Base-by-base conservation (phyloP, 768 basidiomycete species). In the Candolleomyces eurysporus region DNA sequence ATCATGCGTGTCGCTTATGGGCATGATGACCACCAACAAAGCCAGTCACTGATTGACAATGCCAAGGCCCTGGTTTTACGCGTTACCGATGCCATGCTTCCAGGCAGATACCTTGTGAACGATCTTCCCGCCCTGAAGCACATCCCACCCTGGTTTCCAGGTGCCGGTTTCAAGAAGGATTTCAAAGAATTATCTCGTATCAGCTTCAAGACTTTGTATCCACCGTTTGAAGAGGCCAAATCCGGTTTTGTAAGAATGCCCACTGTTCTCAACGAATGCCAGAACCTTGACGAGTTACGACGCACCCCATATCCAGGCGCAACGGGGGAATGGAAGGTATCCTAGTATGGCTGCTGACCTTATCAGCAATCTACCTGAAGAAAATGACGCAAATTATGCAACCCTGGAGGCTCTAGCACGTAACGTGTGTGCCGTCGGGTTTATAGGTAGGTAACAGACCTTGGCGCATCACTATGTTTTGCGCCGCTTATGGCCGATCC, bases 1-100 rank as follows among this genome's bases (percentile, higher is more conserved):
- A 81, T 82, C 42, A 64, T 75, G 3, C 64, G 65, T 4, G 63
- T 70, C 16, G 66, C 67, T 1, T 77, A 77, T 57, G 76, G 76
- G 4, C 61, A 73, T 14, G 43, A 71, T 13, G 61, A 72, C 9
- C 50, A 63, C 5, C 61, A 66, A 8, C 63, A 68, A 17, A 61
- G 76, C 58, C 71, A 77, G 57, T 67, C 68, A 0, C 68, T 72
- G 48, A 62, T 78, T 14, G 36, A 60, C 5, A 17, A 36, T 13
- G 21, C 31, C 0, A 54, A 57, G 32, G 42, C 17, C 6, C 32
- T 52, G 17, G 5, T 60, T 9, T n/a, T 36, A 1, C 43, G 13
- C 17, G 21, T 59, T 8, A 42, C 42, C 10, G 62, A 60, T 39
- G 50, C 55, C 1, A 49, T 26, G 7, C 31, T 39, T 8, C 56